Conservation (phyloP, 148 eudicot genomes). For the Spergularia marina region DNA sequence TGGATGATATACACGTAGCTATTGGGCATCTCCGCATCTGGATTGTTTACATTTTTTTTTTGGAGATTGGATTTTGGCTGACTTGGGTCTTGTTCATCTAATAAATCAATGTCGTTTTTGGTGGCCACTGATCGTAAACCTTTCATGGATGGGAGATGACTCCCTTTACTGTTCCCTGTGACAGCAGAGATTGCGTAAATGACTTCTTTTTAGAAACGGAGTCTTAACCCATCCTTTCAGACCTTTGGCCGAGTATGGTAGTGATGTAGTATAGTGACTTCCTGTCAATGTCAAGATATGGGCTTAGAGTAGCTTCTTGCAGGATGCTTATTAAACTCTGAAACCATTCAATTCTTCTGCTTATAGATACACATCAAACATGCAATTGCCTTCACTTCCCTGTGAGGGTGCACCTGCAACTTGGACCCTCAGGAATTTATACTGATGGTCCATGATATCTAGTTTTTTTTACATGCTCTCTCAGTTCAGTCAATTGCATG, state of each 20-base stretch:
- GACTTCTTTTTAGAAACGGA: neutral
- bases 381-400: constrained; percentile 8
- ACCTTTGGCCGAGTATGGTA: neutral
- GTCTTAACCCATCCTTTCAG: neutral
- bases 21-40: too few relatives aligned
- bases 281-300: constrained; percentile 15
- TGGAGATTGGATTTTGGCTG: too few relatives aligned
- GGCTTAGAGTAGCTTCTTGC: neutral
- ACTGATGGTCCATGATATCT: constrained; percentile 18
- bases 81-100: too few relatives aligned
- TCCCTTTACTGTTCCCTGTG: neutral
- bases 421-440: constrained; percentile 13
- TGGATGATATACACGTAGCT: too few relatives aligned
- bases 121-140: too few relatives aligned
- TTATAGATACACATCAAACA: constrained; percentile 5
- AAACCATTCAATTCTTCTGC: constrained; percentile 10
- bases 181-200: neutral
- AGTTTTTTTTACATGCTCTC: constrained; percentile 3
- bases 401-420: constrained; percentile 6
- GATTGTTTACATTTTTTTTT: too few relatives aligned
- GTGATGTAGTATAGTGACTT: neutral
- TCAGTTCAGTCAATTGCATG: neutral
- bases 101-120: too few relatives aligned
- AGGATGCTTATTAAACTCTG: constrained; percentile 10
- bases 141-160: too few relatives aligned